Conservation (phyloP, 176 grass and related monocot species). For the Melocanna baccifera region DNA sequence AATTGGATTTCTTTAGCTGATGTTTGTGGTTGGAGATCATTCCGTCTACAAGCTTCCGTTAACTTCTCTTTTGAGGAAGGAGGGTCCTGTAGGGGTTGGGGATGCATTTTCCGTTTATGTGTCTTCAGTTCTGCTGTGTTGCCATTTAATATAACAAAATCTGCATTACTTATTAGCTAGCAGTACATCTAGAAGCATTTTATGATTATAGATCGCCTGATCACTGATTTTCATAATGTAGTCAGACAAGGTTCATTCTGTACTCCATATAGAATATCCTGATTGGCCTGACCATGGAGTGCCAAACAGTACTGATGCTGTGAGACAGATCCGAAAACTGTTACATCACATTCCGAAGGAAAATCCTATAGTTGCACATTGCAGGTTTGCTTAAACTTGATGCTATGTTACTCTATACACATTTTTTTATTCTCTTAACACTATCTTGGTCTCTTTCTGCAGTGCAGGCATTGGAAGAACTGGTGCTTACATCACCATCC, state of each 20-base stretch:
- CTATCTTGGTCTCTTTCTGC: constrained; percentile 32
- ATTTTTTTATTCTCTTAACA: constrained; percentile 17
- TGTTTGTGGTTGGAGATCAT: neutral
- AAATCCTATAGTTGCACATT: constrained; percentile 78
- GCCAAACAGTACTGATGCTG: constrained; percentile 50
- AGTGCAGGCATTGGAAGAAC: constrained; percentile 98
- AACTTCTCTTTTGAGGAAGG: neutral
- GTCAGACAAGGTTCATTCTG: constrained; percentile 56
- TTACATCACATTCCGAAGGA: constrained; percentile 48
- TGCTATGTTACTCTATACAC: neutral
- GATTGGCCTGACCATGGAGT: constrained; percentile 87
- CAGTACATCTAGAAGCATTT: neutral
- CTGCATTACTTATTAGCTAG: neutral
- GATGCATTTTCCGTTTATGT: neutral
- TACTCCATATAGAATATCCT: constrained; percentile 77
- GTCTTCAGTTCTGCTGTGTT: neutral
- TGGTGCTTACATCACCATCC: constrained; percentile 69
- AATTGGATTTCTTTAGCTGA: neutral
- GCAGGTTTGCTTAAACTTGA: constrained; percentile 68
- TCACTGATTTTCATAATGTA: constrained; percentile 34
- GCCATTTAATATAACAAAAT: neutral
- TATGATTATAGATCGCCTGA: constrained; percentile 9
- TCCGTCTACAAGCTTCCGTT: neutral
- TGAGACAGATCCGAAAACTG: constrained; percentile 67
- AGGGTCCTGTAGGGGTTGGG: neutral